A percentile compares a stretch with the other conserved stretches of the same genome.
These are phyloP conservation scores for Boletus pseudo-olivaceus DNA, from an alignment of 768 basidiomycete genomes.

Conservation along the genomic window DNA sequence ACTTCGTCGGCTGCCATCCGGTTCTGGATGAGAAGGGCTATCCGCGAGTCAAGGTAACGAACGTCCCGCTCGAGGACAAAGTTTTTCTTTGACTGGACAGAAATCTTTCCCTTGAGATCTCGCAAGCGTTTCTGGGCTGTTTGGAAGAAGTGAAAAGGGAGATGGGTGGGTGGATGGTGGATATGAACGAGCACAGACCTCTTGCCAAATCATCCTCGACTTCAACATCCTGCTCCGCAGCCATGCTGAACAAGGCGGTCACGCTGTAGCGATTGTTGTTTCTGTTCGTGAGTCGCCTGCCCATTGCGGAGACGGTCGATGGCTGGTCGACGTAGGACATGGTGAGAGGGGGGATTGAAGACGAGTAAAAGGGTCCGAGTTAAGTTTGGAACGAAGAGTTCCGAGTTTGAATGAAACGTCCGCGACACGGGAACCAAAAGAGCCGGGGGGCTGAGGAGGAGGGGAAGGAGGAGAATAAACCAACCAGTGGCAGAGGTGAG, in stretches of 20 bases:
- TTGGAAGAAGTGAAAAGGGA: background rate
- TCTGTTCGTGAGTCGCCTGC: constrained; percentile 80
- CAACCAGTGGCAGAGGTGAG: constrained; percentile 9
- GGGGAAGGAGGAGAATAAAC: background rate
- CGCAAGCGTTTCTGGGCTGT: constrained; percentile 94
- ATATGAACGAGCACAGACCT: constrained; percentile 48
- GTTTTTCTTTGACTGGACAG: constrained; percentile 99
- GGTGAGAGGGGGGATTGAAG: background rate
- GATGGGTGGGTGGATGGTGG: background rate
- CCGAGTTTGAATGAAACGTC: background rate
- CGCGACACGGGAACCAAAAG: background rate
- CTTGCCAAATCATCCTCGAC: constrained; percentile 95
- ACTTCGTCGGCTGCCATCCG: constrained; percentile 96
- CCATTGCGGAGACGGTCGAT: constrained; percentile 55
- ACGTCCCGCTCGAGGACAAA: constrained; percentile 99
- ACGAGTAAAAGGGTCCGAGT: background rate
- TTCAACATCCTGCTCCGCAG: constrained; percentile 97
- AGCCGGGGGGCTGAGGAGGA: background rate
- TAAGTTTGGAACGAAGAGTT: constrained; percentile 7
- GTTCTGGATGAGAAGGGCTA: constrained; percentile 97
- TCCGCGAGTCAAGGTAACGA: constrained; percentile 94
- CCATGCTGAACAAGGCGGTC: constrained; percentile 94
- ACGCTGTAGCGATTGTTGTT: constrained; percentile 97
- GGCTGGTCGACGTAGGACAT: constrained; percentile 66
- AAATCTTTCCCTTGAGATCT: constrained; percentile 95